phyloP scores from a whole-genome alignment of 768 basidiomycete species.

The Hericium coralloides region DNA sequence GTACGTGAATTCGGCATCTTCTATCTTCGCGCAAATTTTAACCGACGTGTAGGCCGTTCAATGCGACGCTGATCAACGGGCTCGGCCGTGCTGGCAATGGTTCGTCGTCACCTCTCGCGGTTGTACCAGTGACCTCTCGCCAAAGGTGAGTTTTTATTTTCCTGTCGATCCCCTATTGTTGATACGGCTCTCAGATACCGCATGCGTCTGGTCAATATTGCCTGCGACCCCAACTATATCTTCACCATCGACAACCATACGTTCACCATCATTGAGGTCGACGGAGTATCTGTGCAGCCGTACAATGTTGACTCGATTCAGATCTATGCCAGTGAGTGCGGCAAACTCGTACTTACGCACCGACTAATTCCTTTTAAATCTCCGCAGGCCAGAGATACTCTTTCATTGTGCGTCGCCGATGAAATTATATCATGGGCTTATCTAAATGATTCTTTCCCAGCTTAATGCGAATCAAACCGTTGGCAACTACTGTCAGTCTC shows the following conservation, averaged over 20 bases:
- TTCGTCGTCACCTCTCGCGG: slow-evolving; percentile 25
- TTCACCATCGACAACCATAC: slow-evolving; percentile 27
- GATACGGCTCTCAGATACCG: slow-evolving; percentile 13
- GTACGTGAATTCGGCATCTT: background rate
- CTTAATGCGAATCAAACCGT: slow-evolving; percentile 26
- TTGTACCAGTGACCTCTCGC: slow-evolving; percentile 30
- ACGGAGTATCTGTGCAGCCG: slow-evolving; percentile 27
- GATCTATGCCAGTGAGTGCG: slow-evolving; percentile 21
- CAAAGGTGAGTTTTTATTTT: slow-evolving; percentile 22
- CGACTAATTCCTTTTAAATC: background rate
- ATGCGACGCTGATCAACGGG: slow-evolving; percentile 39
- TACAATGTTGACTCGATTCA: slow-evolving; percentile 28
- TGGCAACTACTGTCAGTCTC: slow-evolving; percentile 31
- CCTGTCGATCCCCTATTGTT: background rate
- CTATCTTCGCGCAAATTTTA: background rate
- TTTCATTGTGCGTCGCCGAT: background rate
- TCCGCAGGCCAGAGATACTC: slow-evolving; percentile 1
- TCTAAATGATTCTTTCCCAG: background rate
- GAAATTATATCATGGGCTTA: background rate
- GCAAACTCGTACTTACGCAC: background rate
- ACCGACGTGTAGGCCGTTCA: slow-evolving; percentile 14
- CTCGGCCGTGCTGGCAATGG: slow-evolving; percentile 29
- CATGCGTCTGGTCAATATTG: slow-evolving; percentile 25
- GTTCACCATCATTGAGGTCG: slow-evolving; percentile 36
- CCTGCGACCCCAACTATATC: slow-evolving; percentile 24